Evolutionary conservation across 352 stramenopile species (phyloP), one percentile per base, ranked within the genome.

Genomic region (Pythium diclinum): DNA sequence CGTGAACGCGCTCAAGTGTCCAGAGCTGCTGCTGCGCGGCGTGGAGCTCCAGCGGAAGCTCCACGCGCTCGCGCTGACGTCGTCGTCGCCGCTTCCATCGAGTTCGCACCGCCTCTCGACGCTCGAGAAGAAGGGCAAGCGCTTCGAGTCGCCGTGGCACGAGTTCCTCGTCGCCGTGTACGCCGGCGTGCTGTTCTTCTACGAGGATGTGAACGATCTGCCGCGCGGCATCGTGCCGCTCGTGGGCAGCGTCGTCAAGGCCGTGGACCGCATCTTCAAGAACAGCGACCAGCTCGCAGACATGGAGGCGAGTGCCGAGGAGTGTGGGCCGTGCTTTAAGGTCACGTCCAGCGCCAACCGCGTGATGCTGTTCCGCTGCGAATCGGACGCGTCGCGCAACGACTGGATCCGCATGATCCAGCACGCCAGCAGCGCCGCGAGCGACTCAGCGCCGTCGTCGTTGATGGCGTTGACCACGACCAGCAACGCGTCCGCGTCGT

Each of bases 311-410:
- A 56, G 57, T 3, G 65, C 68, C 32, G 69, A 77, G 54, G 63
- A 79, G 16, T 79, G 73, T 40, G 74, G 74, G 6, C 71, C 71
- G 51, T 81, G 74, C 65, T 81, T 74, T 52, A 81, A 81, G 61
- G 40, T 81, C 59, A 81, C 72, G 17, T 73, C 70, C 21, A 71
- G 64, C 33, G 69, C 73, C 30, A 47, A 72, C 46, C 74, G 74
- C 25, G 73, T 77, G 23, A 46, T 81, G 23, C 68, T 81, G 34
- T 81, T 81, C 57, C 67, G 74, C 17, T 74, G 71, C 47, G 56
- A 61, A 25, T 61, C 59, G 13, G 54, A 67, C n/a, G 17, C 33
- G 10, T 42, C 48, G 23, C 68, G 68, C 33, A 54, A 52, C 36
- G 47, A 32, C n/a, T 75, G 68, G 68, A 68, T 71, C 28, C 63